phyloP scores from a whole-genome alignment of 202 grass and related monocot species.

The Carex arenaria region DNA sequence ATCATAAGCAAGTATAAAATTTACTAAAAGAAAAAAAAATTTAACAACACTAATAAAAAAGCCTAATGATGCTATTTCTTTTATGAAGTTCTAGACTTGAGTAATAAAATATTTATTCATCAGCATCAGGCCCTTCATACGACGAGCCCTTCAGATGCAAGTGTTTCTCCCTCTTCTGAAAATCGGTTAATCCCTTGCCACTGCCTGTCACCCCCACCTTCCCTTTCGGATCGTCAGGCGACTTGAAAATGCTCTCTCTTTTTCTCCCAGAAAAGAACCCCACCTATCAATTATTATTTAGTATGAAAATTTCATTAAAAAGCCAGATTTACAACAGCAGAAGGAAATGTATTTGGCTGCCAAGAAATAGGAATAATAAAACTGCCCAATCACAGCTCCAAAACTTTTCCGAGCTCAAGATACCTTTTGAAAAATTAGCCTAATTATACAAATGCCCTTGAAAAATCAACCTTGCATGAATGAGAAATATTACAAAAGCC shows the following conservation, averaged over 20 bases:
- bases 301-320: background rate
- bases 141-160: conserved; percentile 74
- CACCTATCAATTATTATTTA: conserved; percentile 37
- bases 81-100: background rate
- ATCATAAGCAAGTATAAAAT: background rate
- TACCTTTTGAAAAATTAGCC: background rate
- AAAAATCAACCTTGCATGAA: background rate
- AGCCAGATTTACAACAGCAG: background rate
- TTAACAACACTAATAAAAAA: background rate
- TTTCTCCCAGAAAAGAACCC: conserved; percentile 94
- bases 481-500: background rate
- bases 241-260: conserved; percentile 99
- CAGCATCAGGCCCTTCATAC: conserved; percentile 33
- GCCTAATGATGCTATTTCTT: background rate
- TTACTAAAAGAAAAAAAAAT: background rate
- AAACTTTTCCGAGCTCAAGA: background rate
- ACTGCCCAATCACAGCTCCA: background rate
- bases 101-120: conserved; percentile 37
- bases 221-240: conserved; percentile 84
- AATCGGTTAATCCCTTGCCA: conserved; percentile 92
- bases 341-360: background rate
- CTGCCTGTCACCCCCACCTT: conserved; percentile 99
- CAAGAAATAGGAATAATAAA: background rate
- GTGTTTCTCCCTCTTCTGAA: conserved; percentile 97
- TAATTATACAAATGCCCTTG: background rate